Base-by-base conservation (phyloP, 176 grass and related monocot species). In the Neostapfia colusana region DNA sequence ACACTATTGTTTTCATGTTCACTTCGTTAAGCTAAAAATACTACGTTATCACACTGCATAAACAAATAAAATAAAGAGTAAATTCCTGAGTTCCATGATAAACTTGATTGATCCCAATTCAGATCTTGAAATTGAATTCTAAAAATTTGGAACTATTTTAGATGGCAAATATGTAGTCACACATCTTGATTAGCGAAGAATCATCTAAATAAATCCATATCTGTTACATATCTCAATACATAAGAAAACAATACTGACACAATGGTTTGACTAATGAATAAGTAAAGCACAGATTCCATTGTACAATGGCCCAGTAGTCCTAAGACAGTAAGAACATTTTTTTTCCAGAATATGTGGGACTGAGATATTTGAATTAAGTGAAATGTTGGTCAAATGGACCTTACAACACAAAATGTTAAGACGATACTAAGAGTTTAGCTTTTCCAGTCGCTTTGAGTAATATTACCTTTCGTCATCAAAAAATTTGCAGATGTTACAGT, bases 401-500 rank as follows among this genome's bases (percentile, higher is more conserved):
- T 31, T 12, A 25, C 8, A 57, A 11, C 1, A 12, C 54, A 25
- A 31, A 12, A 57, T 50, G 16, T 54, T 54, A 8, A 54, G 50
- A 54, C 21, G 55, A 65, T 21, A 40, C 63, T 25, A 67, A 27
- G 16, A 66, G 11, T 26, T 70, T 61, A 40, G 77, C 26, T 36
- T 74, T 74, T 63, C 54, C 44, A 84, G 8, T 60, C 8, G 49
- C 0, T 18, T 64, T 64, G 8, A 48, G 21, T 23, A 67, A 72
- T 49, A 70, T 84, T 97, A 99, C 96, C 96, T 95, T 82, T 99
- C 96, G 69, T 99, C 96, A 83, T 99, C 96, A 63, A 99, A 99
- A 92, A 99, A 99, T 82, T 92, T 99, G 83, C 96, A 99, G 70
- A 99, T 95, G 69, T 73, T 92, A 80, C 96, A 99, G 64, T 84